Evolutionary conservation across 2,329 filamentous ascomycete genomes (phyloP), one percentile per base, ranked within the genome.

Genomic region (Chaetomium sp.): DNA sequence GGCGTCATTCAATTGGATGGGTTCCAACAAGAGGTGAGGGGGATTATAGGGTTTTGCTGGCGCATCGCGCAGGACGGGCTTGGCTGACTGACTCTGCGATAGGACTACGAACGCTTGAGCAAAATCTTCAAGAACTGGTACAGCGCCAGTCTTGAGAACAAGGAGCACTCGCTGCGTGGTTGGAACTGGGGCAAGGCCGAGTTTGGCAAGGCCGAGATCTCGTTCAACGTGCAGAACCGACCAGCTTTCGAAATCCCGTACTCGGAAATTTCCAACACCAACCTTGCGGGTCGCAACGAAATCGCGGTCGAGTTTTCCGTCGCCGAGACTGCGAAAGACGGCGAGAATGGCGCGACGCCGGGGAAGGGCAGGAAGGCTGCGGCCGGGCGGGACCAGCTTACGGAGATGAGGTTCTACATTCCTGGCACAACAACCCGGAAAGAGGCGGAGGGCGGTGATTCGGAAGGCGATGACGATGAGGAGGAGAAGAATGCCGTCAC

Each of bases 131-230:
- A 96, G 76, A 89, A 92, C 68, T 97, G 92, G 89, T 99, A 97
- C 74, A 94, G 90, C 74, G 87, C 94, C 67, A 91, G 86, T 66
- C 81, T 99, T 57, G 91, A 97, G 70, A 89, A 84, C 71, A 90
- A 89, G 72, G 94, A 99, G 73, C 94, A 97, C 72, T 91, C 94
- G 32, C 77, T 99, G 57, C 85, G 94, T 64, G 94, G 94, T 55
- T 99, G 94, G 94, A 99, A 99, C 71, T 99, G 94, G 95, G 94
- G 94, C 67, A 99, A 97, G 74, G 89, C 90, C 61, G 94, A 99
- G 67, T 96, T 99, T 70, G 87, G 88, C 59, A 96, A 97, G 74
- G 87, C 91, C 53, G 94, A 99, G 75, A 82, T 99, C 54, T 83
- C 89, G 35, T 99, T 99, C 79, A 97, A 91, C 71, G 94, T 99